phyloP scores from a whole-genome alignment of 2,329 filamentous ascomycete genomes.

The Pezicula radicicola region DNA sequence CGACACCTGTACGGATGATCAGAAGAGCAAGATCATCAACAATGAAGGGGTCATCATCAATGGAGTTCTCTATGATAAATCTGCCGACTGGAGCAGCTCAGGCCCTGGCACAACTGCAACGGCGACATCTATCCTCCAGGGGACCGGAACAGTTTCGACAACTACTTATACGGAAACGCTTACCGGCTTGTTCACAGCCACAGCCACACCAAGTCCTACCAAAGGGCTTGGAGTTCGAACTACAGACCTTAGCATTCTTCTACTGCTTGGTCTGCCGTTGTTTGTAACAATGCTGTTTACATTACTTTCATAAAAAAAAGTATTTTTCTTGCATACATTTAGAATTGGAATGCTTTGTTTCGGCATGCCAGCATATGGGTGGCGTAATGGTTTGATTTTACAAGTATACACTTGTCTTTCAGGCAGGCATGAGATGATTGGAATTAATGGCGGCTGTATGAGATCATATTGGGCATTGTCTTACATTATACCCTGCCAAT shows the following conservation, averaged over 20 bases:
- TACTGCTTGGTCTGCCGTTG: not conserved
- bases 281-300: not conserved
- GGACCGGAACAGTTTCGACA: slow-evolving; percentile 13
- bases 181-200: slow-evolving; percentile 29
- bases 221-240: slow-evolving; percentile 2
- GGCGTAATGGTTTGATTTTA: too few relatives aligned
- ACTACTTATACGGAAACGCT: slow-evolving; percentile 26
- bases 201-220: slow-evolving; percentile 24
- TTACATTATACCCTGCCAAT: too few relatives aligned
- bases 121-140: slow-evolving; percentile 1
- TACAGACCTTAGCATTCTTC: not conserved
- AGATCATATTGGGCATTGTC: too few relatives aligned
- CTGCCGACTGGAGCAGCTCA: slow-evolving; percentile 36
- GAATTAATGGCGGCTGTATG: too few relatives aligned
- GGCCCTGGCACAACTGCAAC: slow-evolving; percentile 11
- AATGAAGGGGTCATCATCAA: slow-evolving; percentile 56
- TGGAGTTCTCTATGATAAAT: slow-evolving; percentile 49
- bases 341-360: too few relatives aligned
- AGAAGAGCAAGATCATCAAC: slow-evolving; percentile 42
- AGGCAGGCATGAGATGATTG: too few relatives aligned
- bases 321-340: too few relatives aligned
- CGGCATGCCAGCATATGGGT: too few relatives aligned
- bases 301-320: not conserved
- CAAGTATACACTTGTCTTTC: too few relatives aligned
- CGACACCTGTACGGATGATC: slow-evolving; percentile 49